Conservation (phyloP, 768 basidiomycete species). For the Podaxis sp. region DNA sequence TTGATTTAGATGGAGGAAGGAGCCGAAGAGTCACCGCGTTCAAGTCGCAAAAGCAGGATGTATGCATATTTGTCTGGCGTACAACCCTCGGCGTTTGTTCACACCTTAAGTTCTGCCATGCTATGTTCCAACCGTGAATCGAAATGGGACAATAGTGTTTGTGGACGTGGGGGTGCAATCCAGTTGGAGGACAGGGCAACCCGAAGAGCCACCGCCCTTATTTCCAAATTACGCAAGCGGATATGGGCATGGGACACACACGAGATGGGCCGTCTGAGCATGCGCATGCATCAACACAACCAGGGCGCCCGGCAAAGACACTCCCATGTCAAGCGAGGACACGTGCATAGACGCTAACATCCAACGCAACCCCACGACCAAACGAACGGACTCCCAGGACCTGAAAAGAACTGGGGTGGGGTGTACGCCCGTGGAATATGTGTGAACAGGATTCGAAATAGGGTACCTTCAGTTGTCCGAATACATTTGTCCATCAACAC, state of each 20-base stretch:
- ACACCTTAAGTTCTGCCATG: not conserved
- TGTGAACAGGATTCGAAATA: conserved; percentile 9
- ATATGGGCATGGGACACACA: not conserved
- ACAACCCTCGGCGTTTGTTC: not conserved
- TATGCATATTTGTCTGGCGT: not conserved
- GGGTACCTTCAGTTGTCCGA: not conserved
- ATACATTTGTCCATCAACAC: not conserved
- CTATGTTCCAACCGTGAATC: not conserved
- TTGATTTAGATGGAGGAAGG: not conserved
- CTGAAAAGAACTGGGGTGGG: conserved; percentile 8
- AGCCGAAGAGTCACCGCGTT: conserved; percentile 9
- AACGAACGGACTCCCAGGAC: conserved; percentile 1
- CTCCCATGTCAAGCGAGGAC: not conserved
- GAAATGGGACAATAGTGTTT: not conserved
- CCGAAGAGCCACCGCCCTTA: conserved; percentile 8
- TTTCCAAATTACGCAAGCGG: conserved; percentile 10
- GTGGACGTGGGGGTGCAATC: not conserved
- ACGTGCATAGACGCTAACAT: not conserved
- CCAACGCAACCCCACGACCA: not conserved
- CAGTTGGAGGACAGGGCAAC: not conserved
- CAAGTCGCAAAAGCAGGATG: not conserved
- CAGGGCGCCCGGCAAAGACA: not conserved
- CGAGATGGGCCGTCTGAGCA: not conserved
- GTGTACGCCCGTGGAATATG: conserved; percentile 5
- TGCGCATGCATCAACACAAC: not conserved